These are phyloP conservation scores for Aspergillus olivimuriae DNA, from an alignment of 495 filamentous ascomycete species.

Conservation along the genomic window DNA sequence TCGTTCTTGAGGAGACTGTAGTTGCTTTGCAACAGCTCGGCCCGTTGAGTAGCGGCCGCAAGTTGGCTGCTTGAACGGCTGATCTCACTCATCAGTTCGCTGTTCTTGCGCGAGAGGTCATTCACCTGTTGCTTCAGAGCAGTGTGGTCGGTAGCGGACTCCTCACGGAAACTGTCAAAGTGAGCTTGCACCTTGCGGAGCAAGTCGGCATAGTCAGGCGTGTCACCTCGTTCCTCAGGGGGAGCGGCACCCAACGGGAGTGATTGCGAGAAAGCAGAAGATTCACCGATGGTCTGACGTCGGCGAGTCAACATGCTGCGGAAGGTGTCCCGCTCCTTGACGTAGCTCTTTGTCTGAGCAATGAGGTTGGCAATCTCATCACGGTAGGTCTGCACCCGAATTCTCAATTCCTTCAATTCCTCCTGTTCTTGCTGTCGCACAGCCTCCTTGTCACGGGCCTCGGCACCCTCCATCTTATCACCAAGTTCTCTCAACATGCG, in stretches of 20 bases:
- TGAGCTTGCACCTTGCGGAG: conserved; percentile 82
- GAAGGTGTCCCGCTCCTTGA: conserved; percentile 95
- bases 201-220: conserved; percentile 57
- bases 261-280: conserved; percentile 61
- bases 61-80: conserved; percentile 73
- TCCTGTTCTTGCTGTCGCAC: conserved; percentile 65
- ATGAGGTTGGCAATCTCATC: conserved; percentile 74
- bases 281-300: conserved; percentile 57
- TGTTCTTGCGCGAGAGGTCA: conserved; percentile 72
- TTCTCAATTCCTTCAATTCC: conserved; percentile 63
- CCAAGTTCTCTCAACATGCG: conserved; percentile 75
- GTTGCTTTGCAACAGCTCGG: conserved; percentile 86
- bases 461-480: conserved; percentile 84
- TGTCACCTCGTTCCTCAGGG: conserved; percentile 37
- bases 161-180: conserved; percentile 84
- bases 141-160: conserved; percentile 69
- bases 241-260: conserved; percentile 40
- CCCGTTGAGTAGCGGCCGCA: conserved; percentile 71
- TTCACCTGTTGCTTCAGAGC: conserved; percentile 83
- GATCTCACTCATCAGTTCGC: conserved; percentile 70
- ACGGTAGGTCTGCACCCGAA: conserved; percentile 52
- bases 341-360: conserved; percentile 80
- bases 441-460: conserved; percentile 63
- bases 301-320: conserved; percentile 78
- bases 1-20: conserved; percentile 75